A percentile compares a stretch with the other conserved stretches of the same genome.
Evolutionary conservation across 2,329 filamentous ascomycete species (phyloP).

Genomic region (Neophaeococcomyces aloes): DNA sequence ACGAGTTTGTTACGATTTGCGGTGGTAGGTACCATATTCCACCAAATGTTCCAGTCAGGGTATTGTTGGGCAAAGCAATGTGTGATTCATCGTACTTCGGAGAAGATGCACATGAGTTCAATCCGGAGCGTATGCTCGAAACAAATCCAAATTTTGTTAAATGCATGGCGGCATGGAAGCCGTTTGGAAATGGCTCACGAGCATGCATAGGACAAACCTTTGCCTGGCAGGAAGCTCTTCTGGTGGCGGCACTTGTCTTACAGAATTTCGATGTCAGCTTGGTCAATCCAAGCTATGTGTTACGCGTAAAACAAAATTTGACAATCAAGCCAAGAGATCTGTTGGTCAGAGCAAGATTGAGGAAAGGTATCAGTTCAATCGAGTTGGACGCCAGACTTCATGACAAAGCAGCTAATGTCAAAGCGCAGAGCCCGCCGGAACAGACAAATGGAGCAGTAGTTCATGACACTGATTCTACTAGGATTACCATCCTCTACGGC

Average conservation of each 20-base stretch:
- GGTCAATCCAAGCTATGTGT: slow-evolving; percentile 42
- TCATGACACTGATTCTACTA: slow-evolving; percentile 38
- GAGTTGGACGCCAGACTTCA: slow-evolving; percentile 29
- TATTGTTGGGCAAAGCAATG: slow-evolving; percentile 47
- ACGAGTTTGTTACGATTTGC: slow-evolving; percentile 39
- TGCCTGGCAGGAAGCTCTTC: slow-evolving; percentile 60
- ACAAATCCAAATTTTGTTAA: slow-evolving; percentile 50
- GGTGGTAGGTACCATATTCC: slow-evolving; percentile 52
- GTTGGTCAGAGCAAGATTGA: slow-evolving; percentile 47
- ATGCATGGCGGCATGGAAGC: slow-evolving; percentile 47
- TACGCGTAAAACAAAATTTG: slow-evolving; percentile 28
- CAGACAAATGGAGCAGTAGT: background rate
- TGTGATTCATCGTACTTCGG: slow-evolving; percentile 55
- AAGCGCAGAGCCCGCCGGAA: background rate
- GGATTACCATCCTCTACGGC: slow-evolving; percentile 58
- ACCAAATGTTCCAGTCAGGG: slow-evolving; percentile 41
- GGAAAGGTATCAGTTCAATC: slow-evolving; percentile 36
- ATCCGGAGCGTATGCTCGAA: slow-evolving; percentile 61
- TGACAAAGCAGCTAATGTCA: background rate
- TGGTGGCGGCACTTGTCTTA: slow-evolving; percentile 52
- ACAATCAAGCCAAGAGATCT: slow-evolving; percentile 43
- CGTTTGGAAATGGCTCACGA: slow-evolving; percentile 61
- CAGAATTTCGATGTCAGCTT: slow-evolving; percentile 61
- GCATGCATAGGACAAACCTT: slow-evolving; percentile 64
- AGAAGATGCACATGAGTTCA: slow-evolving; percentile 53